These are phyloP conservation scores for Asparagopsis taxiformis DNA, from an alignment of 31 red algal genomes.

Conservation along the genomic window DNA sequence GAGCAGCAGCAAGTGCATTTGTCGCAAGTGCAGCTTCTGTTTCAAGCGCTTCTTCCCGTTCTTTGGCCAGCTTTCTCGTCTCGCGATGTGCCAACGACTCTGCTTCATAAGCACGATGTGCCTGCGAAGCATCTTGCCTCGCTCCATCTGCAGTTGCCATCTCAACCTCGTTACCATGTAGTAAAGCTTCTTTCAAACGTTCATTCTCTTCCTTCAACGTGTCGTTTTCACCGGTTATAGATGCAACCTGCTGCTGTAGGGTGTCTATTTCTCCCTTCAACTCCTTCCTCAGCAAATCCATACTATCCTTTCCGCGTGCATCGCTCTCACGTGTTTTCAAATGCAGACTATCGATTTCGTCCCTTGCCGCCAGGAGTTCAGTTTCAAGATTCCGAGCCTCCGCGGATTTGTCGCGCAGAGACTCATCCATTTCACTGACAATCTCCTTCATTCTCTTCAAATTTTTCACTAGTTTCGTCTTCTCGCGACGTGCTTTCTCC, in stretches of 20 bases:
- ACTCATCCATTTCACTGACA: constrained; percentile 58
- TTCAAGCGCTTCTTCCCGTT: constrained; percentile 49
- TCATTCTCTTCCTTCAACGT: constrained; percentile 49
- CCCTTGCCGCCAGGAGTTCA: constrained; percentile 22
- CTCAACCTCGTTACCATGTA: constrained; percentile 54
- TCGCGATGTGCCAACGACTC: constrained; percentile 56
- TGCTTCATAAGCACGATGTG: constrained; percentile 54
- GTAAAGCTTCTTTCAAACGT: constrained; percentile 38
- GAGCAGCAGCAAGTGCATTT: constrained; percentile 50
- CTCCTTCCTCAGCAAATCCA: constrained; percentile 48
- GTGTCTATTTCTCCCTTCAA: constrained; percentile 16
- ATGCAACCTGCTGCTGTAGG: constrained; percentile 9
- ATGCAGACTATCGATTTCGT: constrained; percentile 34
- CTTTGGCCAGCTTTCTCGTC: constrained; percentile 48
- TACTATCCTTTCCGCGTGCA: constrained; percentile 35
- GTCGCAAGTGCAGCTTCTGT: constrained; percentile 53
- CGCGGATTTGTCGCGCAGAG: constrained; percentile 56
- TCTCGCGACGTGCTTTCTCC: constrained; percentile 37
- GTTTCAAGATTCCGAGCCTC: constrained; percentile 39
- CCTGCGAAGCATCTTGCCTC: constrained; percentile 49
- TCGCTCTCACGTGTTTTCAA: constrained; percentile 17
- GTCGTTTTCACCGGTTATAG: constrained; percentile 5
- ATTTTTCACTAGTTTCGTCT: constrained; percentile 58
- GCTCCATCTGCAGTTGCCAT: constrained; percentile 60
- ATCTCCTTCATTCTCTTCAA: constrained; percentile 65